Base-by-base conservation (phyloP, 2,329 filamentous ascomycete genomes). In the Rhynchosporium agropyri region DNA sequence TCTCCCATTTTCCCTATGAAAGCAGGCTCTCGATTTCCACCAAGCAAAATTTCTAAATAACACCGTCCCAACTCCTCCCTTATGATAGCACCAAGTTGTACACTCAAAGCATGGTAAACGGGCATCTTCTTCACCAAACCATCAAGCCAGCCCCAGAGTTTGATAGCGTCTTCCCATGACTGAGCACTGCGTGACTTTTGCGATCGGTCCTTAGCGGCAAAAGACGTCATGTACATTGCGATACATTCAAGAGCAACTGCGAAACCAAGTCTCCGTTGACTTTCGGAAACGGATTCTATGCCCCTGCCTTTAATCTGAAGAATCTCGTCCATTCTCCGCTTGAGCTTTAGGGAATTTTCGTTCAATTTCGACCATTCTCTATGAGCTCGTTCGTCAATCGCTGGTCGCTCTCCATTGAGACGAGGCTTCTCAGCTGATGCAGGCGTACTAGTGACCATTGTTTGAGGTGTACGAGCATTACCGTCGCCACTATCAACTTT, bases 131-230 rank as follows among this genome's bases (percentile, higher is more conserved):
- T 75, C n/a, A 80, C 74, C 20, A 78, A 75, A 63, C 59, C 13
- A 5, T 64, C 63, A 45, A 43, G 36, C 28, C 61, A 79, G 33
- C 76, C 74, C 76, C 79, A 79, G 60, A 81, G 80, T 26, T 76
- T 74, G 15, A 81, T 70, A 29, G 81, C 79, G 28, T 77, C 78
- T 31, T 77, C 72, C 81, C 81, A 83, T 57, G 77, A 75, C 12
- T 49, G 54, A 6, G 60, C 33, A 20, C 48, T 46, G 15, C 66
- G 61, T 3, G 64, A 53, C 43, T 60, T 59, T 8, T 50, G 31
- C 1, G 51, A 46, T 1, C 65, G 66, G 20, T 65, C 66, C n/a
- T 58, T 55, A 7, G 60, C 45, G n/a, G 67, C 58, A 45, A 72
- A 75, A 3, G 64, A 65, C 8, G 64, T 68, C 68, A 75, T 74